Base-by-base conservation (phyloP, 2,329 filamentous ascomycete genomes). In the Beauveria rudraprayagi region DNA sequence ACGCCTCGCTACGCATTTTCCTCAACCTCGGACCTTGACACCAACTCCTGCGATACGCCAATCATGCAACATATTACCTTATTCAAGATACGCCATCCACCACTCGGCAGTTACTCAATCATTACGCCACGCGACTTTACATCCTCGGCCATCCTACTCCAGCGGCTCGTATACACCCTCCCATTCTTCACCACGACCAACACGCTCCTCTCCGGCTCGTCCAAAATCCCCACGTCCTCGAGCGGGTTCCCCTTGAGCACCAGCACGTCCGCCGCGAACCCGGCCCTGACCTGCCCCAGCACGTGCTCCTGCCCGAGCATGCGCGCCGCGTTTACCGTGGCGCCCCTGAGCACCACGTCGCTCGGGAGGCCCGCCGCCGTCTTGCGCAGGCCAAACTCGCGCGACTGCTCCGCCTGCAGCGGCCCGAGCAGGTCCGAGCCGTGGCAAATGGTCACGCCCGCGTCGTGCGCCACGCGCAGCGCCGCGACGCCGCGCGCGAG, bases 101-200 rank as follows among this genome's bases (percentile, higher is more conserved):
- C 37, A 5, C 5, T 14, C 34, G 11, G 5, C 34, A 16, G 5
- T 16, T 30, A 47, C 44, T 48, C 55, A 48, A 57, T 48, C 43
- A 57, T 26, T 1, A 4, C 26, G 2, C 8, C 40, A 2, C 28
- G 46, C 3, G 43, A 24, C 47, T 51, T 52, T 1, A 8, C 16
- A 28, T 67, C 65, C 40, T 66, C 65, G 0, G 62, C 52, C 26
- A 71, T n/a, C 11, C 58, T 64, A 24, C 56, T 60, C 69, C 69
- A 70, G 10, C 68, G 65, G 19, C 69, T 71, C n/a, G 62, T 66
- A 46, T 70, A 71, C n/a, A 73, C 68, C n/a, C 68, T 63, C 0
- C 83, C 82, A 41, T 82, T 81, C 66, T 84, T 84, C 53, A 85
- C 73, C 1, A 84, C 80, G 2, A 74, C 77, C 48, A 83, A 64